Percentiles rank a stretch among this genome's conserved stretches.
These are phyloP conservation scores for Neltuma alba DNA, from an alignment of 306 rosid genomes.

Conservation along the genomic window DNA sequence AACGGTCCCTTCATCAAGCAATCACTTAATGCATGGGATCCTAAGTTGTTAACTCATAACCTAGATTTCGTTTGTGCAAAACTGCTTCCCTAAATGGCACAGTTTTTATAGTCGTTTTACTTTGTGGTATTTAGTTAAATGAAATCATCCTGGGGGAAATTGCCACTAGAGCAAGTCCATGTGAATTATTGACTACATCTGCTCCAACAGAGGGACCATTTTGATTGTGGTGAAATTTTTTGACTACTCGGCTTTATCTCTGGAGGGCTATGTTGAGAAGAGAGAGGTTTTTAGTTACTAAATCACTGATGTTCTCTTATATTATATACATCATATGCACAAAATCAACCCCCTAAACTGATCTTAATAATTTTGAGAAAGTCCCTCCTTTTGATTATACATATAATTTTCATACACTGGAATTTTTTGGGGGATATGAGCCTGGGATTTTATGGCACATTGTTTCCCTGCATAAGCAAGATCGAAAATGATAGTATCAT, in stretches of 20 bases:
- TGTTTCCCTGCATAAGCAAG: conserved; percentile 9
- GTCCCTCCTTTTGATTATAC: background rate
- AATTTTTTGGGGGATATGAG: background rate
- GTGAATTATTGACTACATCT: background rate
- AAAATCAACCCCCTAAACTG: background rate
- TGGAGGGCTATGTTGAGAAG: background rate
- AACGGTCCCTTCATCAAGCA: background rate
- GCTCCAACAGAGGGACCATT: background rate
- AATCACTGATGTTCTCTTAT: background rate
- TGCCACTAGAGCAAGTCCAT: background rate
- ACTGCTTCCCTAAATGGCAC: background rate
- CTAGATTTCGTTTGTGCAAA: background rate
- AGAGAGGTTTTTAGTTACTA: background rate
- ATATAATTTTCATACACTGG: background rate
- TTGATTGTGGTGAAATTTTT: background rate
- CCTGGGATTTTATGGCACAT: background rate
- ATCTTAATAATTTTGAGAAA: background rate
- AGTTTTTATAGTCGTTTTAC: background rate
- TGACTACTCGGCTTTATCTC: background rate
- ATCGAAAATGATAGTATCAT: conserved; percentile 3
- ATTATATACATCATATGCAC: background rate
- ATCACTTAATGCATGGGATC: background rate
- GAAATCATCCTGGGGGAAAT: background rate
- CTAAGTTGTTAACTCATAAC: background rate
- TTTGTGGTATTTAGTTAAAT: background rate